Conservation (phyloP, 768 basidiomycete species). For the Lactarius hatsudake region DNA sequence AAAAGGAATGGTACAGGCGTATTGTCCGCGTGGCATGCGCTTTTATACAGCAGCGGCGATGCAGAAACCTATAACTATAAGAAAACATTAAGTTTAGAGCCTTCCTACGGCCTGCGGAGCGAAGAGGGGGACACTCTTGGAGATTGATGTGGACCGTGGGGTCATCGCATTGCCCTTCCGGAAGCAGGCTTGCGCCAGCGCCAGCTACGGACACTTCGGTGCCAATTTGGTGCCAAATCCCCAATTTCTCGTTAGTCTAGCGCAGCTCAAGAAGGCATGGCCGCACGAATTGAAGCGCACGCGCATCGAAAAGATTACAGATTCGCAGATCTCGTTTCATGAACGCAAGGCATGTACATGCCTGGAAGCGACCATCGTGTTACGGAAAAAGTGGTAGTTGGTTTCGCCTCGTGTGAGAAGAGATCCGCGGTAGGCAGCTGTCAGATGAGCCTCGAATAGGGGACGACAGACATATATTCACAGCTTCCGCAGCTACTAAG, state of each 20-base stretch:
- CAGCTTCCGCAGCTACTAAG: conserved; percentile 7
- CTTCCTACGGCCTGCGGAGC: background rate
- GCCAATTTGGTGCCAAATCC: background rate
- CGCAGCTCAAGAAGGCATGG: background rate
- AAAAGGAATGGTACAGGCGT: too few relatives aligned
- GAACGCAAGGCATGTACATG: conserved; percentile 3
- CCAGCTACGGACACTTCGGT: too few relatives aligned
- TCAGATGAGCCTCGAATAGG: background rate
- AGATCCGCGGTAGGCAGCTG: background rate
- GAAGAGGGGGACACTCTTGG: background rate
- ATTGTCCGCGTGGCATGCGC: background rate
- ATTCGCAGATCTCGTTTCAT: conserved; percentile 9
- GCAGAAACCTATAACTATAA: background rate
- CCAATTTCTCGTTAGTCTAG: background rate
- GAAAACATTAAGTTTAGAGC: background rate
- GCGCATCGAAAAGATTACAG: background rate
- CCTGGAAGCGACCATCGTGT: background rate
- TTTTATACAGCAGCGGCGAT: conserved; percentile 7
- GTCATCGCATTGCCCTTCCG: background rate
- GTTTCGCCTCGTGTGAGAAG: background rate
- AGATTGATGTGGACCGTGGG: too few relatives aligned
- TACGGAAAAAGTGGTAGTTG: too few relatives aligned
- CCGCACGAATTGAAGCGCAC: background rate
- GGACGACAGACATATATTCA: background rate
- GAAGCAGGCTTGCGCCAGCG: conserved; percentile 9